These are phyloP conservation scores for Coffea canephora DNA, from an alignment of 257 asterid species.

Conservation along the genomic window DNA sequence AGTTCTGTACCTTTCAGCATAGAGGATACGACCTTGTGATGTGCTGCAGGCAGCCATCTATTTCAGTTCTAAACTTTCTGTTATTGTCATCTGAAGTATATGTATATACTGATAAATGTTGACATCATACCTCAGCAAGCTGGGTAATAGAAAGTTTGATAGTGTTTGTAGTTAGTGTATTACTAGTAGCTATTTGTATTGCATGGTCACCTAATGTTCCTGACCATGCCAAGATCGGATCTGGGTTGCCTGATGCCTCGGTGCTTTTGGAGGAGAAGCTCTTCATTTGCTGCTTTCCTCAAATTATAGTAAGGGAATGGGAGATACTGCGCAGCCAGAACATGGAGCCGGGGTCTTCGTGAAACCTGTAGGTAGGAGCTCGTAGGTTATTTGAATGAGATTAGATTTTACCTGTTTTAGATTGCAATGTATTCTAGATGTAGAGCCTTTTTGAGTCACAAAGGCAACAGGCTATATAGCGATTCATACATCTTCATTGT, in stretches of 20 bases:
- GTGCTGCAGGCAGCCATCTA: slow-evolving; percentile 10
- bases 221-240: neutral
- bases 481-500: neutral
- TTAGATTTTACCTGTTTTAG: neutral
- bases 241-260: neutral
- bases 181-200: neutral
- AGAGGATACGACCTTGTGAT: neutral
- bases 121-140: slow-evolving; percentile 7
- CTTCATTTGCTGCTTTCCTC: neutral
- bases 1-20: neutral
- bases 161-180: slow-evolving; percentile 12
- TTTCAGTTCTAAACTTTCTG: neutral
- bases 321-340: neutral
- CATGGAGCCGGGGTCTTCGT: neutral
- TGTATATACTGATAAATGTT: slow-evolving; percentile 11
- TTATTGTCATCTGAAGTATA: neutral
- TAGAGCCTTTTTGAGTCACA: neutral
- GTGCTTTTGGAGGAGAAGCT: slow-evolving; percentile 1
- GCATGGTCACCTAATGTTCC: neutral
- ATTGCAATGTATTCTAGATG: neutral
- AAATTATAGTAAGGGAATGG: neutral
- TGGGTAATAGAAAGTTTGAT: slow-evolving; percentile 4
- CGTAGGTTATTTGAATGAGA: neutral
- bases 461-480: neutral
- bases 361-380: slow-evolving; percentile 1